Evolutionary conservation across 192 early-diverging fungal species (phyloP).

Genomic region (Pecoramyces ruminantium): DNA sequence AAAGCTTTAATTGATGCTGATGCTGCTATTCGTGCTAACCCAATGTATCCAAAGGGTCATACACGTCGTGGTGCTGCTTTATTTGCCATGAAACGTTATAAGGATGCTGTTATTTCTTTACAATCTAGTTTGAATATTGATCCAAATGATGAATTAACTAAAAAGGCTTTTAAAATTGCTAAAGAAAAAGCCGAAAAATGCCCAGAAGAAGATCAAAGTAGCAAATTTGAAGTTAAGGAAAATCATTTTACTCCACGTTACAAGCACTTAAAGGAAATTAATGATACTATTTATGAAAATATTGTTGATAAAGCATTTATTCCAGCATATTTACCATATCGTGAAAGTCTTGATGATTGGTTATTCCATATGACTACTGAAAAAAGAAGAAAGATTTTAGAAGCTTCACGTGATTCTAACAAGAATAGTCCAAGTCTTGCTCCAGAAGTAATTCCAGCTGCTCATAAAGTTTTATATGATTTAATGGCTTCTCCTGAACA

Average conservation of each 20-base stretch:
- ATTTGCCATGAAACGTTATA: background rate
- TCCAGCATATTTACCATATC: background rate
- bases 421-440: background rate
- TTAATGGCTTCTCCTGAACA: background rate
- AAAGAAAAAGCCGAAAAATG: background rate
- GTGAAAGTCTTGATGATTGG: background rate
- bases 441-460: background rate
- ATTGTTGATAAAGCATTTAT: background rate
- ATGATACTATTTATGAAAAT: background rate
- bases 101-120: background rate
- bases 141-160: background rate
- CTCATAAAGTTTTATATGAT: background rate
- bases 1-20: background rate
- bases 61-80: background rate
- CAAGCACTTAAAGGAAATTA: background rate
- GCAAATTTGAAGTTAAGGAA: background rate
- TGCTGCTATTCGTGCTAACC: background rate
- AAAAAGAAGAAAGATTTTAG: background rate
- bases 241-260: background rate
- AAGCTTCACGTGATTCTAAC: background rate
- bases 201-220: background rate
- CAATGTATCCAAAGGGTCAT: background rate
- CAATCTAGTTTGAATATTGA: background rate
- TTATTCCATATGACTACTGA: background rate
- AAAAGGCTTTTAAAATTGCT: background rate